These are phyloP conservation scores for Pseudoneurospora amorphoporcata DNA, from an alignment of 495 filamentous ascomycete species.

Conservation along the genomic window DNA sequence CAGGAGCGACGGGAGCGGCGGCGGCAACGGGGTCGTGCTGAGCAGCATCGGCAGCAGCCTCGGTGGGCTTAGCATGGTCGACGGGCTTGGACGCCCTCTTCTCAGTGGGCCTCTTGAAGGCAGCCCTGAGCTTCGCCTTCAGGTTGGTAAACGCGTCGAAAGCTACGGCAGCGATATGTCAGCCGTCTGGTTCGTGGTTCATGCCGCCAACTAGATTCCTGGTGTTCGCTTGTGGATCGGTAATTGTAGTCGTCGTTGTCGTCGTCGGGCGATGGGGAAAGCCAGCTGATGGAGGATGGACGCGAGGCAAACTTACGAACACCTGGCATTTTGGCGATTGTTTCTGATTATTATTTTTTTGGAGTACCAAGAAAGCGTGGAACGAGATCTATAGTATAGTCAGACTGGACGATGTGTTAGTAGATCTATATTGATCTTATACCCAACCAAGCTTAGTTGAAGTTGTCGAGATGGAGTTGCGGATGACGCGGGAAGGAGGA, in stretches of 20 bases:
- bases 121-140: conserved; percentile 25
- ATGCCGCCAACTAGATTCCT: not conserved
- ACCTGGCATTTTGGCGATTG: conserved; percentile 11
- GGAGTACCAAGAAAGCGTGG: not conserved
- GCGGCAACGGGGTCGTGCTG: conserved; percentile 1
- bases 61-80: conserved; percentile 6
- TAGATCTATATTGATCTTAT: not conserved
- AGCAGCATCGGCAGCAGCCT: conserved; percentile 1
- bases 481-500: not conserved
- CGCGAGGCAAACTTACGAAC: conserved; percentile 7
- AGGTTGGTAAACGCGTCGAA: conserved; percentile 24
- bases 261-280: not conserved
- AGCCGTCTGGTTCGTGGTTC: not conserved
- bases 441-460: not conserved
- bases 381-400: not conserved
- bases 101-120: conserved; percentile 22
- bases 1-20: conserved; percentile 4
- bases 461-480: not conserved
- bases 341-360: not conserved
- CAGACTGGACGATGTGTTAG: not conserved
- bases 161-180: conserved; percentile 6
- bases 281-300: not conserved
- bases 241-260: not conserved
- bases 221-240: not conserved
- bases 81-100: conserved; percentile 9